Evolutionary conservation across 2,329 filamentous ascomycete genomes (phyloP).

Genomic region (Tetracladium maxilliforme): DNA sequence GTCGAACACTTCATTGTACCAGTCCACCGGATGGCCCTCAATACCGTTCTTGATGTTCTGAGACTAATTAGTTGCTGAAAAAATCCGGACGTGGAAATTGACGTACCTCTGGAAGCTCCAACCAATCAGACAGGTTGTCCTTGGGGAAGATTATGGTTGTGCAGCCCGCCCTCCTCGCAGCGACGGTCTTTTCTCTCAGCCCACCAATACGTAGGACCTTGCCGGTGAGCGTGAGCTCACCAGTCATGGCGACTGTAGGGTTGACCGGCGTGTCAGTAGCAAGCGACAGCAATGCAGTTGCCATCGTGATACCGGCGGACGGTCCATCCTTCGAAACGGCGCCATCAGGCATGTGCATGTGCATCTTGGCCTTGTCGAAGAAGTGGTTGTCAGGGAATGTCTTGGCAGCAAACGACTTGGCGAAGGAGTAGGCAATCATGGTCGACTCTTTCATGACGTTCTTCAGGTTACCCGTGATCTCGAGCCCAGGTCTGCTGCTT

Average conservation of each 20-base stretch:
- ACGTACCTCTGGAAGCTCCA: conserved; percentile 89
- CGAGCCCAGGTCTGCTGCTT: conserved; percentile 62
- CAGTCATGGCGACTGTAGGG: conserved; percentile 92
- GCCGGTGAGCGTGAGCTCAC: conserved; percentile 89
- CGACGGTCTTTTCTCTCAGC: conserved; percentile 91
- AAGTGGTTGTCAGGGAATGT: conserved; percentile 84
- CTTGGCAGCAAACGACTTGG: conserved; percentile 75
- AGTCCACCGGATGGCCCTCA: conserved; percentile 77
- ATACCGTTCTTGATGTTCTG: conserved; percentile 98
- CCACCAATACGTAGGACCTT: conserved; percentile 94
- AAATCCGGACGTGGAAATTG: no score
- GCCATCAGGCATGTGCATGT: conserved; percentile 92
- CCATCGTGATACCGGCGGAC: conserved; percentile 94
- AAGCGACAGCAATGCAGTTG: conserved; percentile 77
- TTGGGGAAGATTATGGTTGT: conserved; percentile 88
- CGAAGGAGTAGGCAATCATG: conserved; percentile 87
- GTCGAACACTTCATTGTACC: conserved; percentile 90
- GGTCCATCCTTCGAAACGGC: conserved; percentile 91
- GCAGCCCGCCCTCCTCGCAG: conserved; percentile 80
- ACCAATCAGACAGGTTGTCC: conserved; percentile 94
- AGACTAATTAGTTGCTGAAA: conserved; percentile 1
- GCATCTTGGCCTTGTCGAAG: conserved; percentile 89
- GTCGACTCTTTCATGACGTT: conserved; percentile 98
- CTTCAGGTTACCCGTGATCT: conserved; percentile 91
- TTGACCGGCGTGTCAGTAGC: conserved; percentile 66